A percentile compares a stretch with the other conserved stretches of the same genome.
Conservation (phyloP, 2,329 filamentous ascomycete genomes). For the Coniochaeta ligniaria region DNA sequence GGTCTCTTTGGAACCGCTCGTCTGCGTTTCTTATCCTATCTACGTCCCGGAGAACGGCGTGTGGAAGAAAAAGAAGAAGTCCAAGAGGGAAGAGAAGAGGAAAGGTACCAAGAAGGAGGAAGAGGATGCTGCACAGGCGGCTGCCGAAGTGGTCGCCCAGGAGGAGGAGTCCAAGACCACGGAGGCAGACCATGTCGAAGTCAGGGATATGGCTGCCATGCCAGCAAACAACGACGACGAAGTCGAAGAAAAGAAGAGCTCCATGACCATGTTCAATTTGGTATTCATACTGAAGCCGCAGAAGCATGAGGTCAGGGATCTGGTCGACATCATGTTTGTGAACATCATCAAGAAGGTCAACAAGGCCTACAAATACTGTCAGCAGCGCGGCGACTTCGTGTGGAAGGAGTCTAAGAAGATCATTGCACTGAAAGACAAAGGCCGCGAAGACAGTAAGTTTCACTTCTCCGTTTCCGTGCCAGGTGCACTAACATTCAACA, state of each 20-base stretch:
- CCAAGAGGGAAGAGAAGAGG: constrained; percentile 23
- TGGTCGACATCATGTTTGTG: constrained; percentile 72
- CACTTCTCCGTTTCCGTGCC: not conserved
- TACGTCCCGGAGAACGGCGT: constrained; percentile 72
- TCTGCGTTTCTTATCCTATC: constrained; percentile 76
- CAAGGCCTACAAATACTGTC: constrained; percentile 87
- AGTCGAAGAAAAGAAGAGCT: constrained; percentile 52
- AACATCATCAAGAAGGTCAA: constrained; percentile 89
- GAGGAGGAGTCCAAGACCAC: constrained; percentile 14
- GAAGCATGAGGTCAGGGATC: constrained; percentile 65
- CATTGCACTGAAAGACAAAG: constrained; percentile 72
- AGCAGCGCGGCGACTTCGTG: constrained; percentile 83
- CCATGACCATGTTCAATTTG: constrained; percentile 96
- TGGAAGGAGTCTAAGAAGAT: constrained; percentile 87
- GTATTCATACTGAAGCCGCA: constrained; percentile 85
- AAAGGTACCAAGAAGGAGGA: constrained; percentile 22
- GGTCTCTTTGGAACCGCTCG: constrained; percentile 70
- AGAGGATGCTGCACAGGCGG: constrained; percentile 17
- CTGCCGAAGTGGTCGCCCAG: constrained; percentile 9
- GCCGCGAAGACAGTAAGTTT: constrained; percentile 56
- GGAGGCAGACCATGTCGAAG: constrained; percentile 22
- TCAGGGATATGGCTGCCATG: constrained; percentile 20
- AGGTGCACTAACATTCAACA: constrained; percentile 13
- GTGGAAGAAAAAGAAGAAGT: constrained; percentile 60
- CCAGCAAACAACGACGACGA: constrained; percentile 32